Base-by-base conservation (phyloP, 441 rosid genomes). In the Syzygium malaccense region DNA sequence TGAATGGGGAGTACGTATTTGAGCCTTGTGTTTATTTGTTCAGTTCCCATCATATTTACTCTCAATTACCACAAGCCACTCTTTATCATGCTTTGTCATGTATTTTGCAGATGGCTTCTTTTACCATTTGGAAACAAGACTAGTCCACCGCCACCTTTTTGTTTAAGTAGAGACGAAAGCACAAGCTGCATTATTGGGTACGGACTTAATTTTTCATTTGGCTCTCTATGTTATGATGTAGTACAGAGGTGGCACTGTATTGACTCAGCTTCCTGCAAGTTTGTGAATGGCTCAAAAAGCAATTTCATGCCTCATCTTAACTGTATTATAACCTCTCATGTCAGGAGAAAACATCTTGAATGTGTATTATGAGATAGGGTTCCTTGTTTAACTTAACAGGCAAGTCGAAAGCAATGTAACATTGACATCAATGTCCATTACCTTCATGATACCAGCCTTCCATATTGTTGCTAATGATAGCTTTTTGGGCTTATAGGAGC, bases 1-100 rank as follows among this genome's bases (percentile, higher is more conserved):
- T 98, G n/a, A 93, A 85, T 32, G 99, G 97, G 90, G 98, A 97
- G 98, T 96, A 91, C 28, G 96, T 93, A 58, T 37, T 55, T 89
- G 83, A 56, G 55, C 79, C 88, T 80, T 56, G 54, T 37, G 41
- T 56, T 55, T 55, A 18, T 33, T 89, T 90, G 58, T 58, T n/a
- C 57, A 17, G 17, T 51, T 64, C 55, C 86, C 6, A 3, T 15
- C 28, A 26, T 85, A 75, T 60, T 78, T 85, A 57, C 64, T 78
- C 33, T 28, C 55, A 51, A 6, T 37, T 55, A 3, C 33, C 53
- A 7, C 78, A 86, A 5, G 28, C 55, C 23, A 28, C 45, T 79
- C n/a, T 83, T 79, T 32, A 19, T 68, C 53, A 87, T 14, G 41
- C 30, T 84, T 85, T 89, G 32, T 51, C 86, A 55, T 85, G 66